Percentiles rank a stretch among this genome's conserved stretches.
Evolutionary conservation across 306 rosid genomes (phyloP).

Genomic region (Cicer chorassanicum): DNA sequence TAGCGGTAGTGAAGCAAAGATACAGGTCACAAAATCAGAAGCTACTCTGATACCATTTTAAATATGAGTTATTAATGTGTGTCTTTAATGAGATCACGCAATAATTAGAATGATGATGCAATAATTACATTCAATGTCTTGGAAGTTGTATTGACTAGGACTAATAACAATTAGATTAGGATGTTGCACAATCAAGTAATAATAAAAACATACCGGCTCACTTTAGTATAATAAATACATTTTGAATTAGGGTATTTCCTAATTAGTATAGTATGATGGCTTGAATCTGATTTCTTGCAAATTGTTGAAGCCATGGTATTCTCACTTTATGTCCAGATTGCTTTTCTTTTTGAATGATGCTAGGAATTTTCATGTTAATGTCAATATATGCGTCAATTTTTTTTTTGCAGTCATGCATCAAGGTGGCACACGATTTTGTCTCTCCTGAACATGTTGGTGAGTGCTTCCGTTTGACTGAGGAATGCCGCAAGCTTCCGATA

Average conservation of each 20-base stretch:
- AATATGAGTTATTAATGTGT: no score
- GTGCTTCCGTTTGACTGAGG: constrained; percentile 78
- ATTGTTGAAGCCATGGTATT: neutral
- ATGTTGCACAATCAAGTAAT: no score
- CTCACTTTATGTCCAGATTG: neutral
- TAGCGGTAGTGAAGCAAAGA: no score
- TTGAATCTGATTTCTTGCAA: constrained; percentile 11
- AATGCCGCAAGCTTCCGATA: constrained; percentile 75
- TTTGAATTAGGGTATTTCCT: neutral
- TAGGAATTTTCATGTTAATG: neutral
- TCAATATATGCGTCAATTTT: neutral
- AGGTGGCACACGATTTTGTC: constrained; percentile 87
- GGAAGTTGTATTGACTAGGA: no score
- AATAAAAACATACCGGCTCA: no score
- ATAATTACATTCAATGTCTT: no score
- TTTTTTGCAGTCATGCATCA: constrained; percentile 70
- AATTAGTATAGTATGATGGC: neutral
- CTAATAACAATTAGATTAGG: no score
- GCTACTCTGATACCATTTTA: no score
- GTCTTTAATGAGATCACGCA: no score
- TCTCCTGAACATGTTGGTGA: constrained; percentile 86
- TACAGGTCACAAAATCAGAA: no score
- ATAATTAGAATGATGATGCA: no score
- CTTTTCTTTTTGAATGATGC: neutral
- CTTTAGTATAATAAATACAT: no score